Evolutionary conservation across 331 rosid species (phyloP), one percentile per base, ranked within the genome.

Genomic region (Quercus tomentella): DNA sequence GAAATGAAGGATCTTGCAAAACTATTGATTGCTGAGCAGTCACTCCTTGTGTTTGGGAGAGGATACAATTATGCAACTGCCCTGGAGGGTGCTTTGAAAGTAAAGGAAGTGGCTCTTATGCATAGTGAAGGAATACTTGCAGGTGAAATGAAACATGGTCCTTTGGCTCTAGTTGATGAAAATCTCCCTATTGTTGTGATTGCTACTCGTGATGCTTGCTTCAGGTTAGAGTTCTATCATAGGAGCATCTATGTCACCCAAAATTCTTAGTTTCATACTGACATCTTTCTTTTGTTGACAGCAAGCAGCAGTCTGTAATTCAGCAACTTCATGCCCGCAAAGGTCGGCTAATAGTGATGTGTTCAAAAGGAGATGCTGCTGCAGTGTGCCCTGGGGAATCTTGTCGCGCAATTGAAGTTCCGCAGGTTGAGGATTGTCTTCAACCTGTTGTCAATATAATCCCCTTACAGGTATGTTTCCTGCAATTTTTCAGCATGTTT

Each of bases 121-220:
- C 99, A 96, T 52, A 96, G 99, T 60, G 99, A 96, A 88, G 99
- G 99, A 81, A 93, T 96, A 83, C 99, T 96, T 77, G 99, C 99
- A 1, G 99, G 99, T 83, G 99, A 96, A 91, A 96, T 96, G 99
- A 96, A 96, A 83, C 99, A 96, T 33, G 99, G 99, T 17, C 99
- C 99, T 61, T 83, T 96, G 87, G 99, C 99, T n/a, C 82, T 96
- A 70, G 99, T 96, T 65, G 99, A 96, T 82, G 99, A 96, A 90
- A 93, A 80, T 86, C 98, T 96, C 76, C 97, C 98, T 0, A 91
- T 85, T 70, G 83, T 93, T 77, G 99, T 96, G 79, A 85, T 96
- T 60, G 99, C 99, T 68, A 96, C 97, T 9, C 97, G 91, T 5
- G 99, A 96, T 86, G 82, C 90, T 79, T 93, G 98, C 96, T 96